Conservation (phyloP, 441 rosid species). For the Pelargonium citronellum region DNA sequence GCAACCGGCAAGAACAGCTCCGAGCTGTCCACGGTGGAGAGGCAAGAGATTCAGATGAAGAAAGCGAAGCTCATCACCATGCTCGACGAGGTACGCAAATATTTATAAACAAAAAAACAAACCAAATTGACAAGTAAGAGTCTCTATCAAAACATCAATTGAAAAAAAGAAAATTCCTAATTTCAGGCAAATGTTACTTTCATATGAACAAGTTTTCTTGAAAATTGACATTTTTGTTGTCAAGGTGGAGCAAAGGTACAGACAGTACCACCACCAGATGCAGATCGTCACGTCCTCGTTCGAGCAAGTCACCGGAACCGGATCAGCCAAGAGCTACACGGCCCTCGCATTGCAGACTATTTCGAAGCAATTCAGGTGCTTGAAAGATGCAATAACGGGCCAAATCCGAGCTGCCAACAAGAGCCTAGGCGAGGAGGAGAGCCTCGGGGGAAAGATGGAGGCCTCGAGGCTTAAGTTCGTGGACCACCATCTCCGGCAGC, state of each 20-base stretch:
- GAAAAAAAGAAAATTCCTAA: not conserved
- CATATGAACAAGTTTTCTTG: constrained; percentile 12
- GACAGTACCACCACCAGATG: constrained; percentile 71
- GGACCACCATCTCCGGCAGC: constrained; percentile 84
- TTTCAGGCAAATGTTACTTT: constrained; percentile 13
- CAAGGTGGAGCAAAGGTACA: constrained; percentile 70
- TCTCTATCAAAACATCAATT: constrained; percentile 26
- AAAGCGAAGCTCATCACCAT: constrained; percentile 82
- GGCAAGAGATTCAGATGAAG: constrained; percentile 97
- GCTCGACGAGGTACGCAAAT: constrained; percentile 79
- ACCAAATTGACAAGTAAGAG: constrained; percentile 12
- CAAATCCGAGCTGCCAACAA: constrained; percentile 64
- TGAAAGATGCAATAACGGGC: constrained; percentile 57
- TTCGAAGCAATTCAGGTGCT: constrained; percentile 63
- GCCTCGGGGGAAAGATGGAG: constrained; percentile 50
- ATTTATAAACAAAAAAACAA: not conserved
- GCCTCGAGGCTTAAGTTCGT: constrained; percentile 72
- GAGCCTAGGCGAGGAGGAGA: constrained; percentile 77
- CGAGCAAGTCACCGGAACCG: constrained; percentile 58
- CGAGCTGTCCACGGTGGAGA: constrained; percentile 73
- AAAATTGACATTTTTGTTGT: not conserved
- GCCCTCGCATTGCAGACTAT: constrained; percentile 61
- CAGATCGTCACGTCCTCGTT: constrained; percentile 57
- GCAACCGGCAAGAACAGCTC: constrained; percentile 45
- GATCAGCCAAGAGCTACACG: constrained; percentile 61